A percentile compares a stretch with the other conserved stretches of the same genome.
phyloP scores from a whole-genome alignment of 495 filamentous ascomycete species.

The Penicillium cosmopolitanum region DNA sequence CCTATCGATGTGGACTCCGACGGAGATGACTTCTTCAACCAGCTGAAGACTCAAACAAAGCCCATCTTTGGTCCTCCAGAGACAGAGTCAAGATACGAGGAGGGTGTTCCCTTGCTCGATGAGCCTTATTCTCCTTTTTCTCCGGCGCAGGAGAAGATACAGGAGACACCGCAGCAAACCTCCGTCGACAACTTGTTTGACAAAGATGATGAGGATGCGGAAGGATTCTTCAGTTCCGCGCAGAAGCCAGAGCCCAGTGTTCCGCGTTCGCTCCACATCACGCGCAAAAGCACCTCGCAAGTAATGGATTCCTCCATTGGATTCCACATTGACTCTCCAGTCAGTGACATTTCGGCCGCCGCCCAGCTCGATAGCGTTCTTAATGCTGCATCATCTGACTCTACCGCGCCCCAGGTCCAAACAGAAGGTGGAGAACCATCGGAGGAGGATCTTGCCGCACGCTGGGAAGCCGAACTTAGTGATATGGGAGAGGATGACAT shows the following conservation, averaged over 20 bases:
- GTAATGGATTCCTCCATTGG: constrained; percentile 42
- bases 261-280: constrained; percentile 30
- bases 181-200: constrained; percentile 37
- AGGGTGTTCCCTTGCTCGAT: constrained; percentile 50
- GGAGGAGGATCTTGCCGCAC: constrained; percentile 70
- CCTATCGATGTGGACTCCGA: constrained; percentile 43
- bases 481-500: constrained; percentile 64
- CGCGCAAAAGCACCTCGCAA: constrained; percentile 49
- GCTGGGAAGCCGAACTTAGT: constrained; percentile 81
- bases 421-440: constrained; percentile 26
- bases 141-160: constrained; percentile 18
- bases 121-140: constrained; percentile 25
- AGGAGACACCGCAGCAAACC: constrained; percentile 20
- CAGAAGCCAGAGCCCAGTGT: constrained; percentile 10
- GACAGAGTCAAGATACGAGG: constrained; percentile 51
- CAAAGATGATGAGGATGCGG: constrained; percentile 39
- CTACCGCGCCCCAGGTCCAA: constrained; percentile 16
- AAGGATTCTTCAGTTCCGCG: constrained; percentile 41
- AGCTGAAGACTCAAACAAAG: constrained; percentile 53
- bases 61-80: constrained; percentile 49
- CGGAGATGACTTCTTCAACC: constrained; percentile 52
- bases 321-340: constrained; percentile 32
- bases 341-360: constrained; percentile 38
- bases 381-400: constrained; percentile 31
- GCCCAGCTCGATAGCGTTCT: constrained; percentile 36